A percentile compares a stretch with the other conserved stretches of the same genome.
These are phyloP conservation scores for Fusarium tuaranense DNA, from an alignment of 2,329 filamentous ascomycete genomes.

Conservation along the genomic window DNA sequence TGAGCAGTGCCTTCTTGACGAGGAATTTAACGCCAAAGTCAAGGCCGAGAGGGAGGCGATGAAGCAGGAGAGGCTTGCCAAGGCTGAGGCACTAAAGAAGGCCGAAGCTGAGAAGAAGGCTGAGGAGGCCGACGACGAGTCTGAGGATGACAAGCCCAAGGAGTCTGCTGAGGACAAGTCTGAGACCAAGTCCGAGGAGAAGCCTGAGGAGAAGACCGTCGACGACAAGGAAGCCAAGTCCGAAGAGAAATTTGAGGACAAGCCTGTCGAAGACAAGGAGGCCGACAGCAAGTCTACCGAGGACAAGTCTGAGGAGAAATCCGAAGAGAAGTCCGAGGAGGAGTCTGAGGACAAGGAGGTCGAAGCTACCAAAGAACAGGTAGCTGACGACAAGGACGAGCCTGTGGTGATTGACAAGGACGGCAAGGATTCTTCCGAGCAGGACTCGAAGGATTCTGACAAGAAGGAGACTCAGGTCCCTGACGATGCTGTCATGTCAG, in stretches of 20 bases:
- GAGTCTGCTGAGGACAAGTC: not conserved
- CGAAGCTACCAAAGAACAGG: constrained; percentile 10
- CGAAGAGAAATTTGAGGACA: constrained; percentile 9
- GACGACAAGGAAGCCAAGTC: constrained; percentile 15
- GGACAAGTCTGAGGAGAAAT: not conserved
- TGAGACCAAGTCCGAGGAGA: not conserved
- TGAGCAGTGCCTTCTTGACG: constrained; percentile 42
- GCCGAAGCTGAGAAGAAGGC: constrained; percentile 33
- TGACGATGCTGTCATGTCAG: constrained; percentile 43
- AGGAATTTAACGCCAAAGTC: constrained; percentile 45
- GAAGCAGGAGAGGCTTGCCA: constrained; percentile 34
- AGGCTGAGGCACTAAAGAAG: constrained; percentile 29
- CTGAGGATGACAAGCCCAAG: constrained; percentile 30
- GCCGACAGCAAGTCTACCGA: constrained; percentile 5
- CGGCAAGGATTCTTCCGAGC: constrained; percentile 1
- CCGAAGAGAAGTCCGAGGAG: constrained; percentile 12
- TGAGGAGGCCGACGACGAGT: constrained; percentile 38
- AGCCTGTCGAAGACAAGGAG: constrained; percentile 24
- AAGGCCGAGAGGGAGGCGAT: constrained; percentile 29
- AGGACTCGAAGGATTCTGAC: constrained; percentile 14
- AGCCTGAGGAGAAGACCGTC: constrained; percentile 16
- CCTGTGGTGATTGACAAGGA: constrained; percentile 23
- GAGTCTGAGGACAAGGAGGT: constrained; percentile 23
- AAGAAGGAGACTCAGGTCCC: constrained; percentile 29
- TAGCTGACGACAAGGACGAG: constrained; percentile 14